A percentile compares a stretch with the other conserved stretches of the same genome.
Evolutionary conservation across 2,329 filamentous ascomycete species (phyloP).

Genomic region (Arthrobotrys conoides): DNA sequence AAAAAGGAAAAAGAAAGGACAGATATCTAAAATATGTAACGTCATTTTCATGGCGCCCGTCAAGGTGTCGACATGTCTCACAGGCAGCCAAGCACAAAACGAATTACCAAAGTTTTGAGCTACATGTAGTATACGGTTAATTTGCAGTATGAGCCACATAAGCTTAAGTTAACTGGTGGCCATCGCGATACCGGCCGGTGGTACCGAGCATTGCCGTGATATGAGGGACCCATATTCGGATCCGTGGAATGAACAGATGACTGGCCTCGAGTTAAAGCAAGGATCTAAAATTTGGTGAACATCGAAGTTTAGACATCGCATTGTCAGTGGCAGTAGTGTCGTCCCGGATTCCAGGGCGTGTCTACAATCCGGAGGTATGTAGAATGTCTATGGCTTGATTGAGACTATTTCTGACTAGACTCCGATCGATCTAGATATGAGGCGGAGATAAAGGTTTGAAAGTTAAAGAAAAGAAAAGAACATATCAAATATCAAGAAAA

Average conservation of each 20-base stretch:
- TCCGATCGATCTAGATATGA: conserved; percentile 7
- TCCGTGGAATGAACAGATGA: conserved; percentile 37
- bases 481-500: background rate
- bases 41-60: conserved; percentile 34
- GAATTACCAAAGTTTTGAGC: background rate
- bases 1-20: conserved; percentile 20
- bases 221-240: conserved; percentile 25
- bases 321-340: conserved; percentile 20
- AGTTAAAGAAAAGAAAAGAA: background rate
- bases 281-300: conserved; percentile 1
- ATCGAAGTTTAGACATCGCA: background rate
- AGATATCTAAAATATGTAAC: conserved; percentile 31
- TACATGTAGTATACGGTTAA: background rate
- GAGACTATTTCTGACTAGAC: conserved; percentile 1
- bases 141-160: conserved; percentile 19
- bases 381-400: conserved; percentile 28
- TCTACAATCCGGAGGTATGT: conserved; percentile 27
- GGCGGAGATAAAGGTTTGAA: conserved; percentile 28
- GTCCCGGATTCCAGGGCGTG: conserved; percentile 32
- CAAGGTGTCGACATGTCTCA: conserved; percentile 25
- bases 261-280: conserved; percentile 6
- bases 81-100: background rate
- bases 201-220: conserved; percentile 36
- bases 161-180: too few relatives aligned
- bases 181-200: background rate